phyloP scores from a whole-genome alignment of 352 stramenopile genomes.

The Phytophthora litchii region DNA sequence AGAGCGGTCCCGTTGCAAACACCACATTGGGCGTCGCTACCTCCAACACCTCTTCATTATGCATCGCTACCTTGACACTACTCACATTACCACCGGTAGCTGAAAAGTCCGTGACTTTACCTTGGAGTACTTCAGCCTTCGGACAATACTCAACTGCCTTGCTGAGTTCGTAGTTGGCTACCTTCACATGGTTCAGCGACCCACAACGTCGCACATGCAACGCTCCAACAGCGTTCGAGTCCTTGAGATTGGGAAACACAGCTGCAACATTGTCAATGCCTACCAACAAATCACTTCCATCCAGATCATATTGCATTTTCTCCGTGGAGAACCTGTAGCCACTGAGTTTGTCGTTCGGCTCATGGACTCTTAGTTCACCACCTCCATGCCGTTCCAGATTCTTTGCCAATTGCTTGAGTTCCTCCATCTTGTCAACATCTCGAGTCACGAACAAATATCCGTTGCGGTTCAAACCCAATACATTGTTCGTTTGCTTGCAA shows the following conservation, averaged over 20 bases:
- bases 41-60: constrained; percentile 57
- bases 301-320: constrained; percentile 62
- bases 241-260: constrained; percentile 64
- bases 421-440: constrained; percentile 48
- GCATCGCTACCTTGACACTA: constrained; percentile 56
- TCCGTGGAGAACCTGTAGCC: constrained; percentile 54
- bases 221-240: constrained; percentile 60
- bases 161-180: constrained; percentile 70
- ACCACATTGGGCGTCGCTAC: constrained; percentile 71
- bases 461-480: constrained; percentile 78
- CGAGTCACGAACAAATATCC: constrained; percentile 82
- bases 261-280: constrained; percentile 63
- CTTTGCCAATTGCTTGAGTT: constrained; percentile 52
- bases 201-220: constrained; percentile 76
- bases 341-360: constrained; percentile 36
- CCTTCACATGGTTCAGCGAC: constrained; percentile 72
- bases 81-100: constrained; percentile 53
- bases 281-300: constrained; percentile 69
- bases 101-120: constrained; percentile 69
- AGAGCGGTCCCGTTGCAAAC: constrained; percentile 71
- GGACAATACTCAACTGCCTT: constrained; percentile 73
- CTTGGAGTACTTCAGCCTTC: constrained; percentile 55
- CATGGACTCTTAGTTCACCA: constrained; percentile 56
- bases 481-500: constrained; percentile 59
- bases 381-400: constrained; percentile 60